Conservation (phyloP, 345 rosid genomes). For the Eucalyptus tenuipes region DNA sequence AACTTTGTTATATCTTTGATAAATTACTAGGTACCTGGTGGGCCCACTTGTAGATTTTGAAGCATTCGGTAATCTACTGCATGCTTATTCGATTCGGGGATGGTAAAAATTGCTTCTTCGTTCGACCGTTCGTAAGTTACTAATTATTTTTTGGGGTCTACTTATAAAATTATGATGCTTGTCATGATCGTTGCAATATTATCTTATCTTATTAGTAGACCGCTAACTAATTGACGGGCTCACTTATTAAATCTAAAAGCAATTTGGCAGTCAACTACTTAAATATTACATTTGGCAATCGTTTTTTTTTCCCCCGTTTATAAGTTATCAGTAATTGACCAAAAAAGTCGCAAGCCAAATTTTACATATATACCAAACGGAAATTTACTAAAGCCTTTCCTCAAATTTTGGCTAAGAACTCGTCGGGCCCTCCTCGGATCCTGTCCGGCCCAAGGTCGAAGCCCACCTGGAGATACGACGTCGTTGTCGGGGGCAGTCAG, state of each 20-base stretch:
- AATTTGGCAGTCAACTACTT: not conserved
- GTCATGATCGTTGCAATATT: fast-evolving
- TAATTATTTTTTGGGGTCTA: not conserved
- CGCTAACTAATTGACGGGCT: not conserved
- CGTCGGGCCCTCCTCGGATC: not conserved
- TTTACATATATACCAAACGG: not conserved
- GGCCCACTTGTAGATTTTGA: not conserved
- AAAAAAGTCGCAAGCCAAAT: not conserved
- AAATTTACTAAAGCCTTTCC: not conserved
- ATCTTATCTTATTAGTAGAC: not conserved
- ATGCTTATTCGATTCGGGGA: not conserved
- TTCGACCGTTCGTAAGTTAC: not conserved
- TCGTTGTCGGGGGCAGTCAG: not conserved
- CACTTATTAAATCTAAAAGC: not conserved
- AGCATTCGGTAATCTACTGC: not conserved
- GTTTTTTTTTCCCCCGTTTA: not conserved
- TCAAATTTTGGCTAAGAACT: not conserved
- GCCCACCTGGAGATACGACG: not conserved
- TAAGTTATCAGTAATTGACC: not conserved
- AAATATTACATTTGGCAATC: not conserved
- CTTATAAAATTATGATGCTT: not conserved
- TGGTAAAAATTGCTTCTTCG: not conserved
- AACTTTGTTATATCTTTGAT: too few relatives aligned
- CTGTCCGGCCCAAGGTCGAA: not conserved
- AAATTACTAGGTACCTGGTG: not conserved